phyloP scores from a whole-genome alignment of 139 green algal species.

The Picochlorum sp. region DNA sequence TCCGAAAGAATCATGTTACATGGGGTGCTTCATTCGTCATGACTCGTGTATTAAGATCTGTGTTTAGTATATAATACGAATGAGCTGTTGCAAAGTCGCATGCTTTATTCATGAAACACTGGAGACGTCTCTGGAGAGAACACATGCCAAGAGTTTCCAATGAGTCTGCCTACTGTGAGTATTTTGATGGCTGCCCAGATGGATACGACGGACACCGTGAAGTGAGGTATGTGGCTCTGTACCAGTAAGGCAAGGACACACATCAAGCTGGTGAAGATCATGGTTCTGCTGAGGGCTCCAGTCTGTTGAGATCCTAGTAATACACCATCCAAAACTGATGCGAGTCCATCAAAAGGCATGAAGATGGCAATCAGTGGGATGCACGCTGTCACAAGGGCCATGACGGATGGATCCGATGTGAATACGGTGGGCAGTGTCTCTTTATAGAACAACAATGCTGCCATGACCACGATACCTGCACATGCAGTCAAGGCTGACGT shows the following conservation, averaged over 20 bases:
- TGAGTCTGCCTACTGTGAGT: conserved; percentile 24
- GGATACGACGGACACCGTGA: neutral
- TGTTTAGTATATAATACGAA: neutral
- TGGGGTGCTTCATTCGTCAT: too few species aligned
- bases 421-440: conserved; percentile 21
- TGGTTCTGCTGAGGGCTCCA: conserved; percentile 17
- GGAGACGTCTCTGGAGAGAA: conserved; percentile 12
- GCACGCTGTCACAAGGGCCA: conserved; percentile 6
- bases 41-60: too few species aligned
- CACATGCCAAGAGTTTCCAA: conserved; percentile 26
- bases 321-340: conserved; percentile 31
- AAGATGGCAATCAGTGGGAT: conserved; percentile 30
- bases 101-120: neutral
- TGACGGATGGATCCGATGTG: conserved; percentile 21
- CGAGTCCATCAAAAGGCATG: conserved; percentile 30
- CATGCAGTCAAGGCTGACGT: conserved; percentile 15
- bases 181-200: conserved; percentile 33
- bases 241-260: conserved; percentile 6
- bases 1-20: too few species aligned
- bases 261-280: conserved; percentile 8
- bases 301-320: conserved; percentile 28
- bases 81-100: neutral
- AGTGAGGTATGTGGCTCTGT: conserved; percentile 4
- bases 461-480: conserved; percentile 15
- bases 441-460: conserved; percentile 4